Percentiles rank a stretch among this genome's conserved stretches.
phyloP scores from a whole-genome alignment of 2,329 filamentous ascomycete species.

The Biscogniauxia sp. region DNA sequence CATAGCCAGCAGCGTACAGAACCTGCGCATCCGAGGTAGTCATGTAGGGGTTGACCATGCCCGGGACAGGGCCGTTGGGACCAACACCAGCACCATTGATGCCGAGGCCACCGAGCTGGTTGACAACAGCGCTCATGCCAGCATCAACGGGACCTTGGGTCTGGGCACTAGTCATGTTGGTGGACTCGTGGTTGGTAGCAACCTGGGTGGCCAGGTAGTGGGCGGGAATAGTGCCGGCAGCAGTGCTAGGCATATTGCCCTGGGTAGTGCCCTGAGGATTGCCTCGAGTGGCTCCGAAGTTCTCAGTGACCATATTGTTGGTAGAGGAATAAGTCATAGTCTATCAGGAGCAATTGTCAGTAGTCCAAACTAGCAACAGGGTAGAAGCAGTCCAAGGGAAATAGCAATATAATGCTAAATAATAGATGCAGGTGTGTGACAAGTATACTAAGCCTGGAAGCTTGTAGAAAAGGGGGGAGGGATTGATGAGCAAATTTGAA shows the following conservation, averaged over 20 bases:
- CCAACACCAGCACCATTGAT: conserved; percentile 30
- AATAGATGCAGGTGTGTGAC: too few species aligned
- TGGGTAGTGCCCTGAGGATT: conserved; percentile 21
- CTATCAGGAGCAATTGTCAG: conserved; percentile 1
- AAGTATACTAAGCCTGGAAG: too few species aligned
- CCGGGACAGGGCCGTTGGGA: conserved; percentile 26
- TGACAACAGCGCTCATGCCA: conserved; percentile 28
- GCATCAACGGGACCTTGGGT: conserved; percentile 20
- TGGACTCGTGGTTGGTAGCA: background rate
- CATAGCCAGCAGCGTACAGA: conserved; percentile 22
- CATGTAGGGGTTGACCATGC: conserved; percentile 31
- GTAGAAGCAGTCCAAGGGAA: background rate
- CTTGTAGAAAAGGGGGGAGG: too few species aligned
- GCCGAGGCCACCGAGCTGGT: conserved; percentile 33
- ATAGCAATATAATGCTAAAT: background rate
- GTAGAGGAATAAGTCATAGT: conserved; percentile 25
- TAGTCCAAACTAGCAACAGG: background rate
- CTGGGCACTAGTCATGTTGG: conserved; percentile 19
- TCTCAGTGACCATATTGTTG: conserved; percentile 23
- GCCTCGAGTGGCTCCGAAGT: conserved; percentile 23
- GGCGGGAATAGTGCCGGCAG: conserved; percentile 15
- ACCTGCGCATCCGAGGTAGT: conserved; percentile 34
- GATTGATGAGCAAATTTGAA: too few species aligned
- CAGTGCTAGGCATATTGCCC: conserved; percentile 19
- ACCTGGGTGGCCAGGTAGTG: conserved; percentile 21